Evolutionary conservation across 371 early-diverging fungal genomes (phyloP), one percentile per base, ranked within the genome.

Genomic region (Rozella allomycis): DNA sequence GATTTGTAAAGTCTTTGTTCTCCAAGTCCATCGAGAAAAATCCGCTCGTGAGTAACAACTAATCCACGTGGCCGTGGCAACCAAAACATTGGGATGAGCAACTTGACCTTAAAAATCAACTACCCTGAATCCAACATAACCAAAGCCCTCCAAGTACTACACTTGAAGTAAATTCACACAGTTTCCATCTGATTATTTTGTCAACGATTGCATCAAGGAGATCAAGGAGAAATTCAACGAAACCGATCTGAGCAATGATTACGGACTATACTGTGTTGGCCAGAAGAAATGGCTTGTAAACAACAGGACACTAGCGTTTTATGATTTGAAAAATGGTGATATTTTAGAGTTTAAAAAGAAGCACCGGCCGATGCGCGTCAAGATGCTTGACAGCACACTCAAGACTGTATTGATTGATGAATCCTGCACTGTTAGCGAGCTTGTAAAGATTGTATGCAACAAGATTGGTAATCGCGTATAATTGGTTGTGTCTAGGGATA

Each of bases 391-490:
- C 38, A 51, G 39, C 4, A 47, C 52, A 20, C 34, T 62, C 11
- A 62, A 62, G 32, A 52, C 58, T 2, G 50, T 65, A 3, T 29
- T 64, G 13, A 46, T 65, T 20, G 67, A 67, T 45, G 65, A 67
- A 25, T 42, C 39, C 16, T 32, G 35, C 20, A 37, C 46, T 1
- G 60, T 65, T 2, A 18, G 38, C 3, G 28, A 38, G 3, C 20
- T 67, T 0, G 60, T 59, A 3, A 50, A 45, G 17, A 40, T 34
- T 16, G 47, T 60, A 13, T 67, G 67, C 42, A 47, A 58, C 23
- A 43, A 47, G 34, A 50, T 66, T 20, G 66, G 65, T 61, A 13
- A 23, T 3, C 4, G 17, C 11, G 11, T 38, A 3, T 17, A 3
- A 3, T 38, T 20, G 3, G 9, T 34, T 33, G 0, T 12, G 10